Base-by-base conservation (phyloP, 164 flowering plant species). In the Macadamia integrifolia region DNA sequence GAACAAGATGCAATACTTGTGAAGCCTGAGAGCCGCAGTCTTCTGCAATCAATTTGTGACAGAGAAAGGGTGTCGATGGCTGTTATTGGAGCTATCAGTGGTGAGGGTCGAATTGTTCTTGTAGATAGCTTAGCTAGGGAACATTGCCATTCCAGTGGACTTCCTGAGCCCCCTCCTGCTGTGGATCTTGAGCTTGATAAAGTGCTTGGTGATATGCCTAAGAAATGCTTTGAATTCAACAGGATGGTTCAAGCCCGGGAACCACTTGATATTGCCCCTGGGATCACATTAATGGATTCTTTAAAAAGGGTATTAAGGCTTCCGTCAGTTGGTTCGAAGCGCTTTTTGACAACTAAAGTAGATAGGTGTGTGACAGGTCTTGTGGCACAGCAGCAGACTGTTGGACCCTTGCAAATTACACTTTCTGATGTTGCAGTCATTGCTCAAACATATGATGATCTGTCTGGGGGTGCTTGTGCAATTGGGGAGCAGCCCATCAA, bases 341-440 rank as follows among this genome's bases (percentile, higher is more conserved):
- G 98, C 50, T 93, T 88, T 69, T 77, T 91, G 78, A 91, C 97
- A 35, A 86, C 96, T 11, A 93, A 93, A 76, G 98, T 90, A 61
- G 98, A 93, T 77, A 80, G 97, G 74, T 93, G 97, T 81, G 98
- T 93, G 28, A 91, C 97, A 58, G 98, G 98, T 62, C 98, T 93
- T 70, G 96, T 93, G 65, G 98, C 96, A 28, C 97, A 93, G 74
- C 97, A 93, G 79, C 97, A 91, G 74, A 91, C 97, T 59, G 98
- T 93, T 46, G 98, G 97, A 18, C 92, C 94, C 1, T 77, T 93
- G 82, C 96, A 93, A 67, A 78, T 93, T 66, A 76, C 98, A n/a
- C 96, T 93, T 77, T 68, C 97, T 75, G 92, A 93, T 86, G 96
- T 91, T 80, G 98, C 95, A 23, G 98, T 93, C 48, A 90, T 88